Evolutionary conservation across 2,329 filamentous ascomycete species (phyloP).

Genomic region (Cercospora citrullina): DNA sequence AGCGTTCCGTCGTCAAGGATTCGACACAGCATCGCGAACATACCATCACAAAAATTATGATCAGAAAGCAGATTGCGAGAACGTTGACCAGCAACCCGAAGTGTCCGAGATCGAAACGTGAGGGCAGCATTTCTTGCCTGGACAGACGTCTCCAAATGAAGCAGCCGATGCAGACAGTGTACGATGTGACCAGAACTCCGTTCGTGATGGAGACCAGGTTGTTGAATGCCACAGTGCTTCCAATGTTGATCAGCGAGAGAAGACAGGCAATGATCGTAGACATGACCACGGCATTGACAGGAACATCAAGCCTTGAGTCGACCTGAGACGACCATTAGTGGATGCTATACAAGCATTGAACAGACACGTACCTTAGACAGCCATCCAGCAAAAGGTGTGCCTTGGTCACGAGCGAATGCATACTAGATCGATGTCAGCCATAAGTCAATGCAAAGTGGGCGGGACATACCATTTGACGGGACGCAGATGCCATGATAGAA

Average conservation of each 20-base stretch:
- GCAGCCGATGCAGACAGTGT: conserved; percentile 28
- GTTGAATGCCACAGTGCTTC: conserved; percentile 44
- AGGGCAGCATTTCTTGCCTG: conserved; percentile 24
- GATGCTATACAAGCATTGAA: not conserved
- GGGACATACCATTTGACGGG: conserved; percentile 23
- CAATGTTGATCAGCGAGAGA: conserved; percentile 34
- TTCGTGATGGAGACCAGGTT: conserved; percentile 40
- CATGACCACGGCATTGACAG: conserved; percentile 30
- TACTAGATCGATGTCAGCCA: not conserved
- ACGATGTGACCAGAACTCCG: conserved; percentile 37
- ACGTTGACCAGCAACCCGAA: conserved; percentile 23
- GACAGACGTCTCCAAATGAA: conserved; percentile 26
- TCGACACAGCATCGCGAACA: not conserved
- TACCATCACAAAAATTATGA: conserved; percentile 13
- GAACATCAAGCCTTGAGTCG: conserved; percentile 19
- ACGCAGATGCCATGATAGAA: conserved; percentile 30
- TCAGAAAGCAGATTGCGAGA: conserved; percentile 23
- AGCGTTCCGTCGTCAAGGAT: not conserved
- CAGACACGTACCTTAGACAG: not conserved
- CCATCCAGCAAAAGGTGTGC: conserved; percentile 5
- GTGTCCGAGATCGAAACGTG: conserved; percentile 29
- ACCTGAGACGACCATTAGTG: not conserved
- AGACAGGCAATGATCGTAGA: conserved; percentile 23
- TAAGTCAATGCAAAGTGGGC: not conserved
- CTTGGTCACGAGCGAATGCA: conserved; percentile 5